These are phyloP conservation scores for Elsinoe ampelina DNA, from an alignment of 2,329 filamentous ascomycete species.

Conservation along the genomic window DNA sequence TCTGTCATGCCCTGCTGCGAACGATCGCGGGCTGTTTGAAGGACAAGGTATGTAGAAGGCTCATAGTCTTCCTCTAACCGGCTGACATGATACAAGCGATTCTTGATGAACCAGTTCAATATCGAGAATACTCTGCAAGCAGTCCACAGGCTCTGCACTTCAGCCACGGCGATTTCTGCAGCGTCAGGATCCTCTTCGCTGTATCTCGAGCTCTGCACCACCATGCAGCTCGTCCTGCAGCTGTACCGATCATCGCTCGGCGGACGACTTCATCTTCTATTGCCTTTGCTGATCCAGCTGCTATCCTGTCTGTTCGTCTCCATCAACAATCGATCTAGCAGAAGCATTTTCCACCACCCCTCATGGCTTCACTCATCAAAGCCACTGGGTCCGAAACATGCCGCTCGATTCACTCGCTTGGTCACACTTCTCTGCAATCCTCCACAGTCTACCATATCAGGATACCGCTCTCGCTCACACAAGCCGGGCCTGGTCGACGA, in stretches of 20 bases:
- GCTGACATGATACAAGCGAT: conserved; percentile 21
- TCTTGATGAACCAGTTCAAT: conserved; percentile 35
- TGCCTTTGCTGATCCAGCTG: conserved; percentile 46
- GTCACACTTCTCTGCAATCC: conserved; percentile 54
- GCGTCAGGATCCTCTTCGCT: conserved; percentile 31
- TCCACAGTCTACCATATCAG: conserved; percentile 46
- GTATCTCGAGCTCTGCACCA: conserved; percentile 46
- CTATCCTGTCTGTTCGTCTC: conserved; percentile 47
- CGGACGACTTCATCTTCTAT: conserved; percentile 51
- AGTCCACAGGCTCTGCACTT: conserved; percentile 28
- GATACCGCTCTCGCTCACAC: conserved; percentile 24
- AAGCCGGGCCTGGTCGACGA: conserved; percentile 44
- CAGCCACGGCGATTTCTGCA: conserved; percentile 24
- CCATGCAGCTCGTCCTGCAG: conserved; percentile 45
- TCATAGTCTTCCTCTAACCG: background rate
- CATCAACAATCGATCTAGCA: conserved; percentile 21
- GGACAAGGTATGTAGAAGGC: background rate
- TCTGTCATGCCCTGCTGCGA: background rate
- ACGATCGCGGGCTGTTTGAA: background rate
- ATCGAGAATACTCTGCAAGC: conserved; percentile 34
- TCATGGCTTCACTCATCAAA: conserved; percentile 24
- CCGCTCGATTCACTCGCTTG: conserved; percentile 44
- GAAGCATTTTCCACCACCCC: conserved; percentile 20
- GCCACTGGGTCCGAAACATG: conserved; percentile 35
- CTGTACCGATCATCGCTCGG: conserved; percentile 50